These are phyloP conservation scores for Cichorium intybus DNA, from an alignment of 140 eudicot species.

Conservation along the genomic window DNA sequence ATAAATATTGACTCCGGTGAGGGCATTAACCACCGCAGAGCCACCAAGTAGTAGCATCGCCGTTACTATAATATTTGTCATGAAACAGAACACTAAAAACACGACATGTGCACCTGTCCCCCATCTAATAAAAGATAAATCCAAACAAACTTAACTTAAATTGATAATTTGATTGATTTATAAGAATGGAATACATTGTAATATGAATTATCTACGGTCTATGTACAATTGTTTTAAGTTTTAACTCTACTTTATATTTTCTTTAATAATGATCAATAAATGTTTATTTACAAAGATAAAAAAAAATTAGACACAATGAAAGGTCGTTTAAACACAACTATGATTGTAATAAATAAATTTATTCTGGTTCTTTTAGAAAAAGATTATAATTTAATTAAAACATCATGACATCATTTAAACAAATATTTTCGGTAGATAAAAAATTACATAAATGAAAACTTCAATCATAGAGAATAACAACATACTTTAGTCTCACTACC, in stretches of 20 bases:
- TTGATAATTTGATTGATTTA: too few species aligned
- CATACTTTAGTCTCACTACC: background rate
- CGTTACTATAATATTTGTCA: conserved; percentile 93
- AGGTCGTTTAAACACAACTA: background rate
- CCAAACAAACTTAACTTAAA: background rate
- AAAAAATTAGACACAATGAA: background rate
- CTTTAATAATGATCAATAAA: too few species aligned
- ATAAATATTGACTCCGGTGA: conserved; percentile 87
- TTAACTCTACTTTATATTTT: too few species aligned
- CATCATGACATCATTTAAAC: background rate
- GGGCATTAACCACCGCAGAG: conserved; percentile 98
- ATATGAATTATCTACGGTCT: too few species aligned
- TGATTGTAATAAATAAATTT: too few species aligned
- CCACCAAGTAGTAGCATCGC: conserved; percentile 99
- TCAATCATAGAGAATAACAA: background rate
- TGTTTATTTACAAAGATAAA: too few species aligned
- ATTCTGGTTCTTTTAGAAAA: too few species aligned
- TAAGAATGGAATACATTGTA: too few species aligned
- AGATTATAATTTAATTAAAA: too few species aligned
- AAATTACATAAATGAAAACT: background rate
- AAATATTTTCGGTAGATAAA: background rate
- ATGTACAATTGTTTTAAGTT: too few species aligned
- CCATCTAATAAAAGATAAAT: conserved; percentile 52
- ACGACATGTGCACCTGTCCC: conserved; percentile 94
- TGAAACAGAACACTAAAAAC: conserved; percentile 82